Evolutionary conservation across 306 rosid species (phyloP).

Genomic region (Corylus avellana): DNA sequence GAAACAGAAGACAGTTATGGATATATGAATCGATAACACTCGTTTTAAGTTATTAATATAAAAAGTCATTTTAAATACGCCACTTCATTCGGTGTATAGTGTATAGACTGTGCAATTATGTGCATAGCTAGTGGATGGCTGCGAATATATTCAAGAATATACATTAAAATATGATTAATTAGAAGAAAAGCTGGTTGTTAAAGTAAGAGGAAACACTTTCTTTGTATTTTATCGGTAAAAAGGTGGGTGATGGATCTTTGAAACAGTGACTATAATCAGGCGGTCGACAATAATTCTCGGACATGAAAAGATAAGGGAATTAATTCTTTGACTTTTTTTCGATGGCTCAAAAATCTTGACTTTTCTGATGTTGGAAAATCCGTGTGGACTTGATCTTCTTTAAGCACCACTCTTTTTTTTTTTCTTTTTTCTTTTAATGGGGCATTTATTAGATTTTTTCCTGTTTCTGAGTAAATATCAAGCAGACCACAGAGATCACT

Average conservation of each 20-base stretch:
- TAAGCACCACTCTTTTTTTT: constrained; percentile 24
- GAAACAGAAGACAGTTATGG: too few relatives aligned
- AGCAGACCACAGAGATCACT: too few relatives aligned
- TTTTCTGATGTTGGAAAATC: background rate
- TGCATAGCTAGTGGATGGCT: too few relatives aligned
- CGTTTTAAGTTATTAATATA: too few relatives aligned
- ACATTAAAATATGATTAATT: too few relatives aligned
- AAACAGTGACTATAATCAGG: background rate
- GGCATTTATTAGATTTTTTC: too few relatives aligned
- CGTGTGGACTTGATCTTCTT: constrained; percentile 12
- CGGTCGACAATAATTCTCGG: background rate
- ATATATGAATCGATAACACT: too few relatives aligned
- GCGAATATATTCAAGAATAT: too few relatives aligned
- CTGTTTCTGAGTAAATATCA: too few relatives aligned
- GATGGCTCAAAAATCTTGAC: constrained; percentile 8
- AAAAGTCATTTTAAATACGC: too few relatives aligned
- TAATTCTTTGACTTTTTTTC: constrained; percentile 10
- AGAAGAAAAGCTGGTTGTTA: background rate
- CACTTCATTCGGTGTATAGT: too few relatives aligned
- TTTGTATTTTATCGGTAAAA: background rate
- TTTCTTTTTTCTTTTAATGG: background rate
- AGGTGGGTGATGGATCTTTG: constrained; percentile 3
- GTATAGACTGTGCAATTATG: too few relatives aligned
- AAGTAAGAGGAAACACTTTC: background rate
- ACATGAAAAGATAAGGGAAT: constrained; percentile 24